Evolutionary conservation across 176 grass and related monocot genomes (phyloP), one percentile per base, ranked within the genome.

Genomic region (Phyllostachys edulis): DNA sequence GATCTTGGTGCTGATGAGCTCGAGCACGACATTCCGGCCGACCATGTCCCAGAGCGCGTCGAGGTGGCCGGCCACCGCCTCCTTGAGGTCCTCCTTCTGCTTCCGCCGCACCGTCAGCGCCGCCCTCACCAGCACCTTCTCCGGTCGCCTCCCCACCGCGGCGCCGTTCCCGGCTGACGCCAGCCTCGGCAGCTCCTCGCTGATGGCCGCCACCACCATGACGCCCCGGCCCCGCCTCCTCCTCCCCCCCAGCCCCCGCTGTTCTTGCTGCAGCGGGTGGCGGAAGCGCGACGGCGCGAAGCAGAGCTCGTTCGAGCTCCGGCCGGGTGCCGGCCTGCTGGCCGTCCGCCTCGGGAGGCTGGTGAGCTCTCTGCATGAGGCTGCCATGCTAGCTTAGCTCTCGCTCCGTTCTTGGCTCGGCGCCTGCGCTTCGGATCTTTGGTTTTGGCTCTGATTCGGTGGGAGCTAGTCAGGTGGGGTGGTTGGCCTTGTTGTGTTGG

Each of bases 11-110:
- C 96, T 99, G 73, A 99, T 66, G 87, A 99, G 96, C 88, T 99
- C 88, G 78, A 99, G 85, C 86, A 83, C 62, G 71, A 99, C 93
- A 77, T 84, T 89, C 63, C 88, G 73, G 82, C 96, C 96, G 45
- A 99, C 81, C 96, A 94, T 96, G 79, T 94, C 91, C 82, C 89
- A 85, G 55, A 99, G 79, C 57, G 93, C 91, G 63, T 99, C 96
- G 23, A 99, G 91, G 79, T 96, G 87, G 11, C 85, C 91, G 27
- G 86, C 96, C 71, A 99, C 66, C 42, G 86, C 75, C 52, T 99
- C 96, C 88, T 94, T 96, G 67, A 99, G 66, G 89, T 96, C 96
- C 86, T 99, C 96, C 88, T 99, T 99, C 36, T 80, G 87, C 96
- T 99, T 99, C 73, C 93, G 84, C 75, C 93, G 87, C 83, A 99